Conservation (phyloP, 2,329 filamentous ascomycete genomes). For the Exophiala sp. region DNA sequence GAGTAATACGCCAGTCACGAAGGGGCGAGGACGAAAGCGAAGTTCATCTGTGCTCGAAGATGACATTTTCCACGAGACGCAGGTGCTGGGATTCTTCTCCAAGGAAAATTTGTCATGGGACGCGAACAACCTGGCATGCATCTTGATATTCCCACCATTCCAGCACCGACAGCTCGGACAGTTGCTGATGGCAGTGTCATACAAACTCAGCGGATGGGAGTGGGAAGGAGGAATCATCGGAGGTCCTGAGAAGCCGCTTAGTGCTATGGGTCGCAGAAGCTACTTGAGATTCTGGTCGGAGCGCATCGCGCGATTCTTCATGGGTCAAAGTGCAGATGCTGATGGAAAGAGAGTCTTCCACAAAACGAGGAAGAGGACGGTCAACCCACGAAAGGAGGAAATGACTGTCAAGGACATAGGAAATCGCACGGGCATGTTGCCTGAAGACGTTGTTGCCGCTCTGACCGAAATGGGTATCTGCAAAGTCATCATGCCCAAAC, state of each 20-base stretch:
- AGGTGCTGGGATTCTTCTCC: conserved; percentile 93
- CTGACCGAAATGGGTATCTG: conserved; percentile 76
- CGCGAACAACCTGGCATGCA: conserved; percentile 95
- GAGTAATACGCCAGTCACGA: conserved; percentile 1
- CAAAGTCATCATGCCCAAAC: conserved; percentile 43
- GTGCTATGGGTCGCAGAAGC: conserved; percentile 75
- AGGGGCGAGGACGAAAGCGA: conserved; percentile 23
- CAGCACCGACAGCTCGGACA: conserved; percentile 85
- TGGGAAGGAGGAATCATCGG: conserved; percentile 64
- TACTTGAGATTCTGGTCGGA: conserved; percentile 85
- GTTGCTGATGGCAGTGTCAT: conserved; percentile 86
- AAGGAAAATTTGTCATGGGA: conserved; percentile 99
- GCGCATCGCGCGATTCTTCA: conserved; percentile 68
- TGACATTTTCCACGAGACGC: conserved; percentile 35
- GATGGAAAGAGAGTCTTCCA: conserved; percentile 33
- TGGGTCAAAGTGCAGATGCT: conserved; percentile 30
- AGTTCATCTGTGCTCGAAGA: conserved; percentile 28
- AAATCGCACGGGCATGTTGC: conserved; percentile 74
- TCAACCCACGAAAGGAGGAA: conserved; percentile 36
- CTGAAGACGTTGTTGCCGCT: conserved; percentile 76
- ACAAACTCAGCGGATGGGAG: conserved; percentile 83
- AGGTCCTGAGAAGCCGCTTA: conserved; percentile 90
- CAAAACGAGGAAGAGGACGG: conserved; percentile 36
- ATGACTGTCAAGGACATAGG: conserved; percentile 71
- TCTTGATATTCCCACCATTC: conserved; percentile 92